Evolutionary conservation across 345 rosid species (phyloP), one percentile per base, ranked within the genome.

Genomic region (Cardamine chenopodiifolia): DNA sequence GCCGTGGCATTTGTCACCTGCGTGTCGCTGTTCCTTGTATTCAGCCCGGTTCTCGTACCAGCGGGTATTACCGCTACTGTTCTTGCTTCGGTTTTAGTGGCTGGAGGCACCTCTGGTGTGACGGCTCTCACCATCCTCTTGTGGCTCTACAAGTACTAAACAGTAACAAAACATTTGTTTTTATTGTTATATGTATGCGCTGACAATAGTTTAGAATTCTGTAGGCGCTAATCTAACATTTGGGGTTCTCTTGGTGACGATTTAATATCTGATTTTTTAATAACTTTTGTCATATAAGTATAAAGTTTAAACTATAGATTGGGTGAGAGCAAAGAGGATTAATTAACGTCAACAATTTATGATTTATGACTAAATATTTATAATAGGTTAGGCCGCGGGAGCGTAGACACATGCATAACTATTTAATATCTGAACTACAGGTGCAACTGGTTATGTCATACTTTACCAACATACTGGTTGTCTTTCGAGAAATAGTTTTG

Each of bases 41-140:
- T 84, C 84, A 92, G 91, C 75, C 98, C 96, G 0, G 87, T 92
- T 40, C 84, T 92, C 18, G 83, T 92, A 73, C 98, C 95, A 2
- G 89, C 90, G 0, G 81, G 86, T 18, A 78, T 88, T 61, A 68
- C 25, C 15, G 14, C 89, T 0, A 72, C 73, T 20, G 72, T 76
- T 31, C 22, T 89, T 13, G 68, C 56, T n/a, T 71, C 70, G 35
- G 91, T 91, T n/a, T 88, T 90, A 83, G 29, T 83, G 17, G 81
- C 88, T 0, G 93, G 95, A 1, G 91, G 93, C 25, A 32, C 25
- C 8, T 82, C 86, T 18, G 85, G 89, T 1, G 52, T 82, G 5
- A 86, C 87, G 0, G 88, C 88, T 0, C 26, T 87, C 23, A 71
- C 87, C 19, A 89, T 88, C 63, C 26, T 92, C 57, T 74, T 86